Evolutionary conservation across 257 asterid species (phyloP).

Genomic region (Lantana camara): DNA sequence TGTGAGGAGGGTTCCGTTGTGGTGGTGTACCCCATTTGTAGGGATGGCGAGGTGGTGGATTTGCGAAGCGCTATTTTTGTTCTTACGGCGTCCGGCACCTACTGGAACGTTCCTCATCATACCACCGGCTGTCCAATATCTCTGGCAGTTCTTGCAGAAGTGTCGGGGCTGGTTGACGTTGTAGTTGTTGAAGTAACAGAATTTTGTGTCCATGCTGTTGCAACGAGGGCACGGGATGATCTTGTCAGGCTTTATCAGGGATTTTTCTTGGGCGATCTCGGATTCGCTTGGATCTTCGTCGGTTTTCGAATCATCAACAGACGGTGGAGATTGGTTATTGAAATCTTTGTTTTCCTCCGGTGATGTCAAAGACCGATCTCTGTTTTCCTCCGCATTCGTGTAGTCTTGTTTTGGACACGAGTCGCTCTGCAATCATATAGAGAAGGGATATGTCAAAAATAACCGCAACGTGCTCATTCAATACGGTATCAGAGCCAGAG

Average conservation of each 20-base stretch:
- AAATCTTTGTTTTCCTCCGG: constrained; percentile 35
- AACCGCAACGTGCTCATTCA: not conserved
- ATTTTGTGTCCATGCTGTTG: constrained; percentile 52
- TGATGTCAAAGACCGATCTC: constrained; percentile 29
- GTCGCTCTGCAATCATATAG: constrained; percentile 41
- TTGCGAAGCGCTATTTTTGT: constrained; percentile 36
- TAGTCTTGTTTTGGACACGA: constrained; percentile 29
- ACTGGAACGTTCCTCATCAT: constrained; percentile 53
- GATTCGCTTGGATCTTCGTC: constrained; percentile 29
- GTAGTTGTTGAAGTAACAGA: constrained; percentile 54
- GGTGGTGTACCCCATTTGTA: constrained; percentile 36
- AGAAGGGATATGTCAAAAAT: too few species aligned
- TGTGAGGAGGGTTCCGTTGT: constrained; percentile 38
- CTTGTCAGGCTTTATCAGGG: constrained; percentile 49
- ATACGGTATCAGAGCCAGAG: too few species aligned
- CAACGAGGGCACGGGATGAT: constrained; percentile 54
- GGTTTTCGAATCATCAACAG: constrained; percentile 19
- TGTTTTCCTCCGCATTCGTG: constrained; percentile 32
- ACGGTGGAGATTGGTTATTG: constrained; percentile 23
- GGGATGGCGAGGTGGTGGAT: constrained; percentile 31
- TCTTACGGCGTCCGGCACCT: constrained; percentile 54
- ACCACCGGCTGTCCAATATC: constrained; percentile 62
- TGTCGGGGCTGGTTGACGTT: constrained; percentile 51
- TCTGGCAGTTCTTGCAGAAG: constrained; percentile 54
- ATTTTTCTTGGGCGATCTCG: constrained; percentile 36